Evolutionary conservation across 2,329 filamentous ascomycete genomes (phyloP), one percentile per base, ranked within the genome.

Genomic region (Exophiala sp.): DNA sequence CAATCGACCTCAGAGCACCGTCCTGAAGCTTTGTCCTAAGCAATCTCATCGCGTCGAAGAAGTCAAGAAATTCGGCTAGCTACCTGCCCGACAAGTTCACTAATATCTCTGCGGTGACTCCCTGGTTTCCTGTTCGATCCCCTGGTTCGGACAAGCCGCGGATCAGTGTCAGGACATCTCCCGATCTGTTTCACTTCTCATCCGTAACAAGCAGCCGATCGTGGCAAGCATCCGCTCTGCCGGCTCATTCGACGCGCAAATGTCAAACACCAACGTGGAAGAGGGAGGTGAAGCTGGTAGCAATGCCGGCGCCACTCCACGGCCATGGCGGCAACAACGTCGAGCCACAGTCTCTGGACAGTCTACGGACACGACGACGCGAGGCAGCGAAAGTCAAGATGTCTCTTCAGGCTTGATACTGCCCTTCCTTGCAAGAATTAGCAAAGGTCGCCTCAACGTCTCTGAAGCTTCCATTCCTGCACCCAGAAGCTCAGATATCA

Each of bases 391-490:
- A 36, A 34, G 33, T 39, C 46, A 59, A 50, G 53, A 47, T 7
- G 42, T 54, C n/a, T 38, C 42, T 18, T 32, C 47, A 11, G 49
- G 46, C 5, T 20, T 56, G 10, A 47, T 32, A 9, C 41, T 59
- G 36, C 54, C 54, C 4, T 57, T 54, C 16, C 47, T 57, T 21
- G 45, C 54, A 40, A 55, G 34, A 38, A 39, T 52, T 20, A 47
- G 54, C 35, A 53, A 50, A 46, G 57, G 57, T 40, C 57, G 51
- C 9, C 41, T 58, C 34, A 59, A 52, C 36, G 52, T 58, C 20
- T 61, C 58, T 9, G 58, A 61, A 39, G 52, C 58, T 42, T 58
- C 52, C 12, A 42, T 58, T n/a, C 43, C 50, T n/a, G 35, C 50
- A 5, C 52, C 52, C 14, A 32, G 40, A 44, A 46, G 53, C 38